Evolutionary conservation across 169 alveolate species (phyloP).

Genomic region (Babesia divergens): DNA sequence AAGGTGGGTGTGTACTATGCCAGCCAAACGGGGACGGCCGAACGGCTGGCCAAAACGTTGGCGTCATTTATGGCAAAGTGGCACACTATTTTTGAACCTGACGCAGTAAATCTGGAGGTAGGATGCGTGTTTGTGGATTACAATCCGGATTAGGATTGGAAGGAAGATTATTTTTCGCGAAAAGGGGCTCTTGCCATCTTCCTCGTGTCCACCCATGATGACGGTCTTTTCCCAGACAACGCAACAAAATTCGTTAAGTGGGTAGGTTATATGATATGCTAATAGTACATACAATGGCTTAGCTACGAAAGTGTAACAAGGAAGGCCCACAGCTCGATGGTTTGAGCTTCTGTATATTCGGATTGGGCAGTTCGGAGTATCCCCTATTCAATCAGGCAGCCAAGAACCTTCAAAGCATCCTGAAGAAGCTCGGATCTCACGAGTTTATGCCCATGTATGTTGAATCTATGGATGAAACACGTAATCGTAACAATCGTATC

Average conservation of each 20-base stretch:
- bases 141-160: conserved; percentile 15
- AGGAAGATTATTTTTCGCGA: conserved; percentile 7
- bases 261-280: neutral
- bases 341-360: conserved; percentile 65
- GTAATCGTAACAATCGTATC: no score
- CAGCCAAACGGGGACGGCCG: conserved; percentile 71
- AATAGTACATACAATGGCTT: neutral
- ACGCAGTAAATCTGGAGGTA: conserved; percentile 47
- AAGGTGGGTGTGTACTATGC: conserved; percentile 41
- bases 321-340: conserved; percentile 38
- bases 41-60: conserved; percentile 34
- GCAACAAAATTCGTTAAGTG: conserved; percentile 63
- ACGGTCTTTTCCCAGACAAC: conserved; percentile 81
- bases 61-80: conserved; percentile 11
- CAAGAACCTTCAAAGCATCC: conserved; percentile 53
- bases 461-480: no score
- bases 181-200: conserved; percentile 53
- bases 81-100: neutral
- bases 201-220: conserved; percentile 78
- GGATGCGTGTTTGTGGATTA: neutral
- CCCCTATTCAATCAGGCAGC: conserved; percentile 70
- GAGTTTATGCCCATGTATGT: conserved; percentile 38
- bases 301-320: conserved; percentile 58
- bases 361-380: conserved; percentile 75
- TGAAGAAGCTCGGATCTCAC: conserved; percentile 58